phyloP scores from a whole-genome alignment of 192 early-diverging fungal species.

The Phlyctochytrium bullatum region DNA sequence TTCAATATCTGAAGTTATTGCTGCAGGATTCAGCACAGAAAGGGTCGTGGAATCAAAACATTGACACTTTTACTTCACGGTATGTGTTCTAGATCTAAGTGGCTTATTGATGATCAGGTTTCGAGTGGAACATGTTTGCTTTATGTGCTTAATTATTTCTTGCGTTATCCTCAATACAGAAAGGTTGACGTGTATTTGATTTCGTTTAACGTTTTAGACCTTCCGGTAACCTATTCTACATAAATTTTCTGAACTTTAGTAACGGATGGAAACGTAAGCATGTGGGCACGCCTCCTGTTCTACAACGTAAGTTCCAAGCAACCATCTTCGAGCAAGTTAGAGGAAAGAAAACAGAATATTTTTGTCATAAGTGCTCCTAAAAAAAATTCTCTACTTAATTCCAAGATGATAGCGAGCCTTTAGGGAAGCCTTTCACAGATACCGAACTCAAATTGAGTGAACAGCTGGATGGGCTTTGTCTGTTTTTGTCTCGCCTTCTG shows the following conservation, averaged over 20 bases:
- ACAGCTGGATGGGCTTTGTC: conserved; percentile 68
- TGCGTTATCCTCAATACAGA: too few species aligned
- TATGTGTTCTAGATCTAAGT: conserved; percentile 52
- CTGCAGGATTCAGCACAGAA: conserved; percentile 1
- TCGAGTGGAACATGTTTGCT: conserved; percentile 52
- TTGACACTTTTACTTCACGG: conserved; percentile 16
- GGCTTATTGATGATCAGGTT: conserved; percentile 44
- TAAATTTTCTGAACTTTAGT: neutral
- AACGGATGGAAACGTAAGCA: conserved; percentile 12
- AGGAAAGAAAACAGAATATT: neutral
- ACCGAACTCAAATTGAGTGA: conserved; percentile 20
- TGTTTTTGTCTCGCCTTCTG: conserved; percentile 72
- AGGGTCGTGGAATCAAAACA: conserved; percentile 15
- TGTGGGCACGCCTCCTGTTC: conserved; percentile 32
- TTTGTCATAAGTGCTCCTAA: neutral
- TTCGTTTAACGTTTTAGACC: conserved; percentile 46
- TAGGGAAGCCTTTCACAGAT: conserved; percentile 19
- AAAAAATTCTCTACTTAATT: neutral
- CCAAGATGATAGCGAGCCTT: conserved; percentile 11
- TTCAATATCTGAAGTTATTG: conserved; percentile 12
- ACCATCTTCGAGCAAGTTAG: conserved; percentile 17
- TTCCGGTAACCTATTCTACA: conserved; percentile 64
- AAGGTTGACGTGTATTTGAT: neutral
- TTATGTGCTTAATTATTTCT: conserved; percentile 81
- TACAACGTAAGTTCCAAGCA: conserved; percentile 42